Base-by-base conservation (phyloP, 2,329 filamentous ascomycete species). In the Lasiodiplodia gonubiensis region DNA sequence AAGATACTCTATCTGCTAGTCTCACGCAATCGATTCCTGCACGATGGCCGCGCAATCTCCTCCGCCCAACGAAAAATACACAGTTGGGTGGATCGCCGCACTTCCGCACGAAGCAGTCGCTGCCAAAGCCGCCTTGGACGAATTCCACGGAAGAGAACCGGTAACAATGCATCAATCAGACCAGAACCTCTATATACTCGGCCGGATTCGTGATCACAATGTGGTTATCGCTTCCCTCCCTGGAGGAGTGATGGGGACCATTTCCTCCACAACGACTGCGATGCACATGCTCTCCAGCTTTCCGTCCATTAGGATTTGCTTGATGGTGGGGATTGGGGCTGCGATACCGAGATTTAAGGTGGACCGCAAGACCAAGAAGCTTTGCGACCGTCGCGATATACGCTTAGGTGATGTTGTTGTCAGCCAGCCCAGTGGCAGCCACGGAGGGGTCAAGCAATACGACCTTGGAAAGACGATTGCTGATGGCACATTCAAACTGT, bases 151-250 rank as follows among this genome's bases (percentile, higher is more conserved):
- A 5, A 5, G 42, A 14, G 18, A 4, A 5, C 42, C 42, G 4
- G 14, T 46, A 4, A n/a, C 6, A 33, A 49, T 21, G 27, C n/a
- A 60, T 52, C 30, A 8, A 33, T 37, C 37, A 23, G 57, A 69
- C 33, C n/a, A 48, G 18, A 68, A 68, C 42, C 21, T 68, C 6
- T 69, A 69, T 61, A 42, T n/a, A 2, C 48, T 69, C n/a, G 74
- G 74, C 2, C 57, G 64, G 4, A 70, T 74, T 30, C 71, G 68
- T n/a, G 37, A 55, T 16, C 74, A 74, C 55, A 72, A 76, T 59
- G 71, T 74, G n/a, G 73, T 72, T 5, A 66, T 74, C 25, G 72
- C 71, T 4, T 70, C 65, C 30, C 68, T 75, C 7, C 70, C 72
- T 1, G 69, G 69, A 11, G 73, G 72, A 8, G 57, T 35, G 2